phyloP scores from a whole-genome alignment of 768 basidiomycete genomes.

The Trametes cubensis region DNA sequence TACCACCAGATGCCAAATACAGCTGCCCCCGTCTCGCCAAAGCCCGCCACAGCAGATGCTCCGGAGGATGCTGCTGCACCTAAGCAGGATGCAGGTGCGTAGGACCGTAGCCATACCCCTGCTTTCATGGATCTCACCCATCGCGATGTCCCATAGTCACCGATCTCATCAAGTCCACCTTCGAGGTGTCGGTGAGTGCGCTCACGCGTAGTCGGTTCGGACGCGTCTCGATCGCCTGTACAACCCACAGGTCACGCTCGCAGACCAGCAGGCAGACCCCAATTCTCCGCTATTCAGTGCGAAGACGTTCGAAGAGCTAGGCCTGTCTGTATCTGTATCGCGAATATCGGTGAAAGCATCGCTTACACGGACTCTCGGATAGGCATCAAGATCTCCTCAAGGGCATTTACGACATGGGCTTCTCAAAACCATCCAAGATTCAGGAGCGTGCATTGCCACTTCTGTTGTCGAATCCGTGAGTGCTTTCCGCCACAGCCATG shows the following conservation, averaged over 20 bases:
- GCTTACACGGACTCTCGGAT: slow-evolving; percentile 14
- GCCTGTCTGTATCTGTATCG: slow-evolving; percentile 70
- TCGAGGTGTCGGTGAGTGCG: slow-evolving; percentile 73
- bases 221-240: slow-evolving; percentile 14
- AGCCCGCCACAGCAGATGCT: neutral
- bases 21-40: slow-evolving; percentile 12
- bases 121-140: neutral
- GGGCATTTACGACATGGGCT: slow-evolving; percentile 93
- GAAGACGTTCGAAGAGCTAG: slow-evolving; percentile 94
- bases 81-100: slow-evolving; percentile 22
- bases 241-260: slow-evolving; percentile 78
- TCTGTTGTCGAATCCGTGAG: slow-evolving; percentile 86
- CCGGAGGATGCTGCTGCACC: slow-evolving; percentile 2
- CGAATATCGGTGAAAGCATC: slow-evolving; percentile 64
- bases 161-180: slow-evolving; percentile 77
- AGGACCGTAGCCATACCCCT: neutral
- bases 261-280: slow-evolving; percentile 93
- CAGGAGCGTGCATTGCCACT: slow-evolving; percentile 96
- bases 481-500: slow-evolving; percentile 11
- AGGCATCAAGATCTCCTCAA: slow-evolving; percentile 89
- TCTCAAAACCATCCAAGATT: slow-evolving; percentile 97
- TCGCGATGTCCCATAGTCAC: slow-evolving; percentile 13
- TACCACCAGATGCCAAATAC: slow-evolving; percentile 8
- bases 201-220: neutral
- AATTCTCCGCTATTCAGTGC: slow-evolving; percentile 94